Percentiles rank a stretch among this genome's conserved stretches.
Conservation (phyloP, 768 basidiomycete genomes). For the Rhodotorula kratochvilovae region DNA sequence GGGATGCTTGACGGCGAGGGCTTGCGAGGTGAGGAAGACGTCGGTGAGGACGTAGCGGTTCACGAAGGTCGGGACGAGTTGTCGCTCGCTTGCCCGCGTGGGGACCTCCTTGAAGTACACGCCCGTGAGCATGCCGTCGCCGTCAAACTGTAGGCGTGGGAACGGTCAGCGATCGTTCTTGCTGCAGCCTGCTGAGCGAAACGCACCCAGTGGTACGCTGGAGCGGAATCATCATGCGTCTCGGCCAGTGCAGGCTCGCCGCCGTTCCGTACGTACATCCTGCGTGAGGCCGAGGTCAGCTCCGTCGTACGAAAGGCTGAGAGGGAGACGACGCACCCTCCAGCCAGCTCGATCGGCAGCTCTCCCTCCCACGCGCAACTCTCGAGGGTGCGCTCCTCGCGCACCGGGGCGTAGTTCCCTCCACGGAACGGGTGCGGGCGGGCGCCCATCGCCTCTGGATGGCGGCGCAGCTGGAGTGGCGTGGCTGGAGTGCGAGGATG, state of each 20-base stretch:
- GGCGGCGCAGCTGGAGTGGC: no score
- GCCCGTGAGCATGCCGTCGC: constrained; percentile 51
- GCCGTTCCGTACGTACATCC: constrained; percentile 51
- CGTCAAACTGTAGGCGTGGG: constrained; percentile 47
- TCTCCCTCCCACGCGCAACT: constrained; percentile 44
- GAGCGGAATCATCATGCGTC: constrained; percentile 19
- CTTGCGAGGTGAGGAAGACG: constrained; percentile 45
- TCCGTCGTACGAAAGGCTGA: no score
- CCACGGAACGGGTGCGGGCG: constrained; percentile 46
- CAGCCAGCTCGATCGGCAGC: constrained; percentile 47
- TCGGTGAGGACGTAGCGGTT: constrained; percentile 46
- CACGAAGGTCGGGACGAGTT: constrained; percentile 41
- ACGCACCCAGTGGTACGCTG: constrained; percentile 47
- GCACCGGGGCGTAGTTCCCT: constrained; percentile 49
- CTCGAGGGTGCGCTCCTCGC: constrained; percentile 45
- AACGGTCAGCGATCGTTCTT: no score
- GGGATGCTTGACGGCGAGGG: constrained; percentile 41
- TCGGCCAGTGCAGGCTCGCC: constrained; percentile 45
- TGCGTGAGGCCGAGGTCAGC: neutral
- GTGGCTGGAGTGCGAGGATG: no score
- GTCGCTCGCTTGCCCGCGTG: neutral
- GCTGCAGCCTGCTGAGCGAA: neutral
- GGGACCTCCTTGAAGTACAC: constrained; percentile 44
- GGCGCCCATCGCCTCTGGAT: no score
- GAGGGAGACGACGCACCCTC: constrained; percentile 1